phyloP scores from a whole-genome alignment of 805 yeast genomes.

The Saturnispora silvae region DNA sequence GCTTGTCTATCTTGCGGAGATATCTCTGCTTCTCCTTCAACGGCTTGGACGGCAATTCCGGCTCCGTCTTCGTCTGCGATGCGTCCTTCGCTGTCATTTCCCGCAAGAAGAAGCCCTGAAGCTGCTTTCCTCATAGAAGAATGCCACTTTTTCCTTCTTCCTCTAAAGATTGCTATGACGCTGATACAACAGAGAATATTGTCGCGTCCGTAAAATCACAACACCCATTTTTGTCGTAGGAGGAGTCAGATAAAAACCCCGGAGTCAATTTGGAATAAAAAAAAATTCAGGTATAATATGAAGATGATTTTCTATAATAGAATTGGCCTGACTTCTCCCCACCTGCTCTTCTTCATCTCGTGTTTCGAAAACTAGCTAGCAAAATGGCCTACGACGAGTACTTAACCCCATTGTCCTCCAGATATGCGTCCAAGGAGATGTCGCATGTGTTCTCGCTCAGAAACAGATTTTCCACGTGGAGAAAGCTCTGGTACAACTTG shows the following conservation, averaged over 20 bases:
- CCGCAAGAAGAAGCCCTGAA: not conserved
- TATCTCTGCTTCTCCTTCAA: not conserved
- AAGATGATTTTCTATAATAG: no score
- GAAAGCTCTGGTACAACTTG: slow-evolving; percentile 90
- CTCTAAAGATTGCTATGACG: no score
- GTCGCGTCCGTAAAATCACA: no score
- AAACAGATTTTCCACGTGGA: slow-evolving; percentile 96
- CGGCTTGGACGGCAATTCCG: not conserved
- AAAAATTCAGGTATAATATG: no score
- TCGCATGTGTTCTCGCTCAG: slow-evolving; percentile 82
- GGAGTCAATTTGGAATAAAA: no score
- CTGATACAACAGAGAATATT: no score
- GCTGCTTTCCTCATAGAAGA: no score
- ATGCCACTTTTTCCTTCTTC: no score
- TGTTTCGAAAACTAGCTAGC: not conserved
- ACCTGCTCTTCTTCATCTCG: not conserved
- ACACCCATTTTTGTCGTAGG: no score
- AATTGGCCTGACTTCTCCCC: no score
- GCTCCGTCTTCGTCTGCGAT: slow-evolving; percentile 1
- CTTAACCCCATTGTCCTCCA: slow-evolving; percentile 86
- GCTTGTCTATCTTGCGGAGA: slow-evolving; percentile 9
- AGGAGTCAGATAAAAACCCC: no score
- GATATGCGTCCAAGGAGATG: slow-evolving; percentile 98
- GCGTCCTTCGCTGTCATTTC: not conserved
- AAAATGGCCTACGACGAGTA: slow-evolving; percentile 49